phyloP scores from a whole-genome alignment of 2,329 filamentous ascomycete species.

The Clathrospora elynae region DNA sequence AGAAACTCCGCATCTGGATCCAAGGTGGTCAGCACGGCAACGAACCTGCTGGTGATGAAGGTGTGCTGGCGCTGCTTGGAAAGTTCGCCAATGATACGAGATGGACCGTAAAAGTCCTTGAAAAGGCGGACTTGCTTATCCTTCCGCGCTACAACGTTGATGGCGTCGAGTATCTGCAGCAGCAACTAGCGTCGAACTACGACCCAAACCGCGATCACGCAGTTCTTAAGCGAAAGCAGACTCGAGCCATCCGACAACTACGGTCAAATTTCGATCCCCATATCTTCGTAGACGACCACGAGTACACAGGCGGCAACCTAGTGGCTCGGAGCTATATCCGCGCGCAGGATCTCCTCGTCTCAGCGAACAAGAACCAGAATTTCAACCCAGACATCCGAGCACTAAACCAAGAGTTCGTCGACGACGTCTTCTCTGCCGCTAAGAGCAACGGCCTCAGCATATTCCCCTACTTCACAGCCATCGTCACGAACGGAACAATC shows the following conservation, averaged over 20 bases:
- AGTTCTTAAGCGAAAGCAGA: slow-evolving; percentile 33
- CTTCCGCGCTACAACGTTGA: slow-evolving; percentile 39
- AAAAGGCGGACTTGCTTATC: slow-evolving; percentile 30
- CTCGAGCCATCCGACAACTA: slow-evolving; percentile 28
- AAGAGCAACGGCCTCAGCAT: slow-evolving; percentile 24
- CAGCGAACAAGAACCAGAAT: slow-evolving; percentile 40
- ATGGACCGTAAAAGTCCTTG: slow-evolving; percentile 28
- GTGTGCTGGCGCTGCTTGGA: slow-evolving; percentile 34
- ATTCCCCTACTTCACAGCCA: slow-evolving; percentile 35
- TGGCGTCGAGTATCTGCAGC: slow-evolving; percentile 33
- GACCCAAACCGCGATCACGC: slow-evolving; percentile 38
- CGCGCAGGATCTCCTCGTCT: slow-evolving; percentile 33
- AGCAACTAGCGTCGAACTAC: slow-evolving; percentile 27
- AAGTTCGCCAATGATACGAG: slow-evolving; percentile 33
- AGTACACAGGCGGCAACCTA: slow-evolving; percentile 27
- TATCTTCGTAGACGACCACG: slow-evolving; percentile 35
- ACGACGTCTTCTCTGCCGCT: slow-evolving; percentile 25
- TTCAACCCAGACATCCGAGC: slow-evolving; percentile 33
- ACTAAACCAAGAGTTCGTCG: slow-evolving; percentile 34
- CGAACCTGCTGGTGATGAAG: slow-evolving; percentile 39
- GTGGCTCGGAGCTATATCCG: slow-evolving; percentile 24
- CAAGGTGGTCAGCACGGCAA: slow-evolving; percentile 40
- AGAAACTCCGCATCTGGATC: slow-evolving; percentile 34
- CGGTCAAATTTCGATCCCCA: slow-evolving; percentile 33
- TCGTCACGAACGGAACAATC: slow-evolving; percentile 23